Conservation (phyloP, 2,329 filamentous ascomycete genomes). For the Mariannaea sp. region DNA sequence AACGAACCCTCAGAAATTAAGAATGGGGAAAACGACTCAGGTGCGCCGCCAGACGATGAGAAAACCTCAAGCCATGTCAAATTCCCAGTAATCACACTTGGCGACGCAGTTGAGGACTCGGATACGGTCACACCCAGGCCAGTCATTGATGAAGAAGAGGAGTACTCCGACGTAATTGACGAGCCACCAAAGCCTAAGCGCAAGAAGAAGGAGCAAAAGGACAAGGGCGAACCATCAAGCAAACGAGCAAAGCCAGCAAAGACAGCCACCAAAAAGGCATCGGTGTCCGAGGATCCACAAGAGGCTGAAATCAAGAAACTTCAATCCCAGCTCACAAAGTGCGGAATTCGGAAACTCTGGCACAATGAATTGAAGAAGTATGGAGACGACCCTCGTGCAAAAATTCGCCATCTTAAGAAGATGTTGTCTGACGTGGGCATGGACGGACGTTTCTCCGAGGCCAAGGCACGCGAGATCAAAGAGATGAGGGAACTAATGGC, state of each 20-base stretch:
- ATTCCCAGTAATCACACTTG: slow-evolving; percentile 24
- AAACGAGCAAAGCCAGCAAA: slow-evolving; percentile 39
- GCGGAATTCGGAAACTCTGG: slow-evolving; percentile 93
- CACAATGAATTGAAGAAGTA: slow-evolving; percentile 78
- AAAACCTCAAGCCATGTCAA: slow-evolving; percentile 9
- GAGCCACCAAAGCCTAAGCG: slow-evolving; percentile 65
- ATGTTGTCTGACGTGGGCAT: slow-evolving; percentile 86
- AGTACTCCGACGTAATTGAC: slow-evolving; percentile 67
- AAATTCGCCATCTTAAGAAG: slow-evolving; percentile 78
- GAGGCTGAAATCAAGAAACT: slow-evolving; percentile 85
- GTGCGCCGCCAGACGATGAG: slow-evolving; percentile 4
- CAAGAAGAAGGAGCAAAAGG: slow-evolving; percentile 49
- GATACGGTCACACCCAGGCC: slow-evolving; percentile 30
- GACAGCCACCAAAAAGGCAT: slow-evolving; percentile 38
- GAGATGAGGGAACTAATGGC: slow-evolving; percentile 82
- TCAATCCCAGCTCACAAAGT: slow-evolving; percentile 85
- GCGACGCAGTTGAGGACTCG: slow-evolving; percentile 26
- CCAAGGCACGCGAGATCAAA: slow-evolving; percentile 84
- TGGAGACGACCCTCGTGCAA: slow-evolving; percentile 71
- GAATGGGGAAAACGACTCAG: slow-evolving; percentile 11
- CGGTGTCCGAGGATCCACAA: slow-evolving; percentile 58
- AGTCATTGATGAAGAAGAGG: slow-evolving; percentile 44
- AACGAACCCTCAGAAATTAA: not conserved
- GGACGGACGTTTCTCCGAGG: slow-evolving; percentile 83
- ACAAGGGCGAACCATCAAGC: slow-evolving; percentile 35